Evolutionary conservation across 108 stramenopile species (phyloP), one percentile per base, ranked within the genome.

Genomic region (Skeletonema tropicum): DNA sequence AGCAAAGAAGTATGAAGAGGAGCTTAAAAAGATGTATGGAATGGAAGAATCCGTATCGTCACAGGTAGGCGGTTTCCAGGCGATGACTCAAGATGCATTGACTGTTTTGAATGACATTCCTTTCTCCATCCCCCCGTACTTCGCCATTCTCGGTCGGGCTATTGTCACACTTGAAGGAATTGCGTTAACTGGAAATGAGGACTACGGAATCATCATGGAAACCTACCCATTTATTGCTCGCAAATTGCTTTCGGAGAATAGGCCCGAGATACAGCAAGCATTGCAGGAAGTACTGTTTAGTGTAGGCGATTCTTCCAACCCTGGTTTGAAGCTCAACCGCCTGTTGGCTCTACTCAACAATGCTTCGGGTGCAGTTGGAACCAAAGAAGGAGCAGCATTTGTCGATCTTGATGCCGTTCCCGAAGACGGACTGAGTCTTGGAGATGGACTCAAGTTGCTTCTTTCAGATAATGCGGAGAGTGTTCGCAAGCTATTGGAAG

Each of bases 161-260:
- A 94, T 97, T 71, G 92, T 97, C 15, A 97, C 94, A 6, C 84
- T 97, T 52, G 96, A 97, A 68, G 96, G 96, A 29, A 85, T 97
- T 52, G 96, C 96, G 0, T 65, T 97, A 39, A 89, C 90, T 2
- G 96, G 96, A 62, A 75, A 94, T 48, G 80, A 83, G n/a, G 61
- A 92, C 57, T 97, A 95, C 69, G 96, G 90, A 10, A 91, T 97
- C 59, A 93, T 97, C 66, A 88, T 92, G 90, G 91, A 92, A 64
- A 80, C 86, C 42, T 97, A 94, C 71, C 96, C 96, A 3, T 97
- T 93, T 73, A 93, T 96, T 68, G 92, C 93, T 8, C 82, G 95
- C 41, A 94, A 96, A 49, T 59, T 96, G 39, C 71, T 96, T n/a
- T 65, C 74, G 14, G 90, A 89, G 71, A 90, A 92, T 65, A 76